A percentile compares a stretch with the other conserved stretches of the same genome.
Conservation (phyloP, 2,329 filamentous ascomycete genomes). For the Lecanicillium sp. region DNA sequence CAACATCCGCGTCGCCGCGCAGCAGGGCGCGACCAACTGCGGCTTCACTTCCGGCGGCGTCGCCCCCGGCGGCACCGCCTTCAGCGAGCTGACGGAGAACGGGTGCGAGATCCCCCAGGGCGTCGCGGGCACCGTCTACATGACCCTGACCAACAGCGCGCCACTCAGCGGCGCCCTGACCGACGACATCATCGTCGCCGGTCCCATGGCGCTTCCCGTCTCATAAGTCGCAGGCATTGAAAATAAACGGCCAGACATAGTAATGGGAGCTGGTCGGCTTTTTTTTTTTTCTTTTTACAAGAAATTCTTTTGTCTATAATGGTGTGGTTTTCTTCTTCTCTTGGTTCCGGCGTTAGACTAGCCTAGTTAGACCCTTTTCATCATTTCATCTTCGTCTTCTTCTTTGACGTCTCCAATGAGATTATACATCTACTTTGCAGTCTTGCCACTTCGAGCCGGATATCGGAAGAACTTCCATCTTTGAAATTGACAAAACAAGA, state of each 20-base stretch:
- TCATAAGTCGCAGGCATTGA: conserved; percentile 31
- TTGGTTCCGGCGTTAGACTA: too few species aligned
- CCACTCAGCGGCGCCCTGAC: conserved; percentile 47
- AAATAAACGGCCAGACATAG: neutral
- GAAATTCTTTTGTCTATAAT: too few species aligned
- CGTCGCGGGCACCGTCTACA: conserved; percentile 59
- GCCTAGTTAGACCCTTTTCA: too few species aligned
- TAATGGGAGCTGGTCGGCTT: neutral
- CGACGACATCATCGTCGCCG: conserved; percentile 61
- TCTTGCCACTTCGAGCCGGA: too few species aligned
- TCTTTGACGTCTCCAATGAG: too few species aligned
- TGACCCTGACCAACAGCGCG: conserved; percentile 54
- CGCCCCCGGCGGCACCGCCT: conserved; percentile 52
- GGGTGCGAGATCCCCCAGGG: conserved; percentile 57
- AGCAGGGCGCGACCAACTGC: conserved; percentile 51
- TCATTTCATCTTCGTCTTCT: too few species aligned
- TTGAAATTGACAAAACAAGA: too few species aligned
- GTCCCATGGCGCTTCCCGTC: conserved; percentile 52
- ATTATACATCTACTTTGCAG: too few species aligned
- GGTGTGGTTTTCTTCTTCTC: too few species aligned
- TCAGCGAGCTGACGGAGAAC: conserved; percentile 47
- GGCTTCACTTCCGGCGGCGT: conserved; percentile 60
- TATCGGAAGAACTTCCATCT: too few species aligned
- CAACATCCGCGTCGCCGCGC: conserved; percentile 17
- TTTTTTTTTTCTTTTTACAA: neutral